Evolutionary conservation across 768 basidiomycete genomes (phyloP), one percentile per base, ranked within the genome.

Genomic region (Leccinum rimulosum): DNA sequence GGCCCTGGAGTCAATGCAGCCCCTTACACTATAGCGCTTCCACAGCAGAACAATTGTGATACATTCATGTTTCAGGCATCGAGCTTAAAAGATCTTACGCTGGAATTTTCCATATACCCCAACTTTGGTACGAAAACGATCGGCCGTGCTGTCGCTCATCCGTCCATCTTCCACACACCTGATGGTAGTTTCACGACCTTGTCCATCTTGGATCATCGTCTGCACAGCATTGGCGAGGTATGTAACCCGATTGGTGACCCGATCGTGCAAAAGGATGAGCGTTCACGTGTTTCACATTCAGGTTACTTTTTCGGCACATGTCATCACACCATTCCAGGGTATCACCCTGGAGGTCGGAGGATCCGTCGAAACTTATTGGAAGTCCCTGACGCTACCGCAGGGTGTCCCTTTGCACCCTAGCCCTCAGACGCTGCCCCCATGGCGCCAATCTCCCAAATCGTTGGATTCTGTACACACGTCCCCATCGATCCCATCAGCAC

Each of bases 331-430:
- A 1, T 98, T 98, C 75, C 85, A 88, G 58, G 94, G 92, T 3
- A 93, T 94, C 52, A 93, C 93, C 58, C 81, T 98, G 12, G 93
- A 95, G 75, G 89, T 98, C 56, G 95, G 95, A 25, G 96, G 97
- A 27, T 87, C 91, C 54, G 84, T 98, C 30, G 95, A 98, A 76
- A 99, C 96, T 0, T 99, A 99, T 73, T 99, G 97, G 97, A 98
- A 98, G 76, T 95, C 95, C 74, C 15, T 74, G 70, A 63, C 73
- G 63, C 17, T 73, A 52, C 62, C 71, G 9, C 68, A 69, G 62
- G 64, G 70, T 54, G 72, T 49, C 55, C 68, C 52, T 55, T 68
- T 62, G 68, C 66, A 55, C 69, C 70, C 57, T 72, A 67, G 52
- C 69, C 79, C 35, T 63, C 76, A 73, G 63, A 75, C 68, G 49